Evolutionary conservation across 108 stramenopile species (phyloP).

Genomic region (Thalassiosira profunda): DNA sequence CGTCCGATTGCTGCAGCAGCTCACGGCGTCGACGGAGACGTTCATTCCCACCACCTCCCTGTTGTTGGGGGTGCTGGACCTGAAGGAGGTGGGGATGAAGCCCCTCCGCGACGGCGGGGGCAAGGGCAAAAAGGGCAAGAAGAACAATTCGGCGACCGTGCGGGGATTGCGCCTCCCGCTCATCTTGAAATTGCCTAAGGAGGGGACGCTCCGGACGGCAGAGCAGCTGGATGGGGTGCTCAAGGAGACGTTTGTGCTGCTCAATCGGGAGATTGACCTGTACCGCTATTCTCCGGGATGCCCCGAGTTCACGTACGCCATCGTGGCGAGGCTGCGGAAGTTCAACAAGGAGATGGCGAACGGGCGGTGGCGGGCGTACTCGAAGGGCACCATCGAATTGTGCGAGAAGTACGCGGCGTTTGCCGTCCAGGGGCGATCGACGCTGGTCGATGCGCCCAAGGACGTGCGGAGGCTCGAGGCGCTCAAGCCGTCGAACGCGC

Average conservation of each 20-base stretch:
- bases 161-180: conserved; percentile 54
- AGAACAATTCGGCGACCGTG: conserved; percentile 33
- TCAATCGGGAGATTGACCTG: conserved; percentile 88
- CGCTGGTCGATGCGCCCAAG: conserved; percentile 80
- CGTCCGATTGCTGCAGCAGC: conserved; percentile 90
- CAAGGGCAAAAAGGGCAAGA: conserved; percentile 23
- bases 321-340: conserved; percentile 75
- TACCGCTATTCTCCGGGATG: conserved; percentile 90
- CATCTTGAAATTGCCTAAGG: conserved; percentile 78
- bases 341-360: conserved; percentile 83
- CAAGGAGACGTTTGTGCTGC: conserved; percentile 74
- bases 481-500: conserved; percentile 63
- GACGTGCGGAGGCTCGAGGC: conserved; percentile 86
- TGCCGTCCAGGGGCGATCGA: conserved; percentile 60
- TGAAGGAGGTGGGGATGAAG: conserved; percentile 84
- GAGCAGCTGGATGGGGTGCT: conserved; percentile 83
- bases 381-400: conserved; percentile 83
- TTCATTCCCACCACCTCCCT: conserved; percentile 93
- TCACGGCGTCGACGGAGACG: conserved; percentile 87
- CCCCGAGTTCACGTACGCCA: conserved; percentile 83
- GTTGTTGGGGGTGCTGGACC: conserved; percentile 85
- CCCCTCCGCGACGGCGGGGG: conserved; percentile 42
- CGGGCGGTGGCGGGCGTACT: conserved; percentile 83
- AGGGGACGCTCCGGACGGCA: conserved; percentile 75
- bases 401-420: conserved; percentile 69